Evolutionary conservation across 2,329 filamentous ascomycete genomes (phyloP), one percentile per base, ranked within the genome.

Genomic region (Exophiala alcalophila): DNA sequence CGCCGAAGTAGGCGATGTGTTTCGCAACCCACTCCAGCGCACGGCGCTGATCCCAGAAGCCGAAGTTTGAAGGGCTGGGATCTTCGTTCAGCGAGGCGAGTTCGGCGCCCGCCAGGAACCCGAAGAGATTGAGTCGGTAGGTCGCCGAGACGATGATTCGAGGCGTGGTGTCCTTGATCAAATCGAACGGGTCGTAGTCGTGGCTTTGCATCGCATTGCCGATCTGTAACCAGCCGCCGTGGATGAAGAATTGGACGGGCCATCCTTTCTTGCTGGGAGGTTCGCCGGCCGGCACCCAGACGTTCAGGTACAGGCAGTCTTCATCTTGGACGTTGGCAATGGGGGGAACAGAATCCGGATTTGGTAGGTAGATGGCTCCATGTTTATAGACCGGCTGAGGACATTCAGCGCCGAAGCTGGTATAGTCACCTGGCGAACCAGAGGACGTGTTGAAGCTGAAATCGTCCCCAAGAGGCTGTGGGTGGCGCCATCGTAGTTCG

Each of bases 1-100:
- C 73, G 6, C 66, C 67, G 42, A 75, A 74, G 14, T 57, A 42
- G 3, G 57, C 50, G 33, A 77, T 72, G 46, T 76, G 68, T 4
- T 66, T 57, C 23, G 71, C 62, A 0, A 74, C 66, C 74, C 75
- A 78, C 53, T 74, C 63, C 6, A 75, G 57, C 0, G 73, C 73
- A 9, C 70, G 57, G 2, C 68, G 59, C 49, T 77, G 73, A 47
- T 78, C 75, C 54, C 65, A 68, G 0, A 71, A 58, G 1, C 69
- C 69, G 46, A 63, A 67, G 44, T 71, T 71, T 1, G 67, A 58
- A 2, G 57, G 58, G 4, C 59, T 58, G 4, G 57, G 52, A 3
- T 59, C 56, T 16, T 64, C 55, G 21, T 57, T 59, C 5, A 63
- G 59, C 18, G 44, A 46, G 1, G 58, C 35, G 3, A 72, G 58